Percentiles rank a stretch among this genome's conserved stretches.
Conservation (phyloP, 2,329 filamentous ascomycete genomes). For the Sclerotinia subarctica region DNA sequence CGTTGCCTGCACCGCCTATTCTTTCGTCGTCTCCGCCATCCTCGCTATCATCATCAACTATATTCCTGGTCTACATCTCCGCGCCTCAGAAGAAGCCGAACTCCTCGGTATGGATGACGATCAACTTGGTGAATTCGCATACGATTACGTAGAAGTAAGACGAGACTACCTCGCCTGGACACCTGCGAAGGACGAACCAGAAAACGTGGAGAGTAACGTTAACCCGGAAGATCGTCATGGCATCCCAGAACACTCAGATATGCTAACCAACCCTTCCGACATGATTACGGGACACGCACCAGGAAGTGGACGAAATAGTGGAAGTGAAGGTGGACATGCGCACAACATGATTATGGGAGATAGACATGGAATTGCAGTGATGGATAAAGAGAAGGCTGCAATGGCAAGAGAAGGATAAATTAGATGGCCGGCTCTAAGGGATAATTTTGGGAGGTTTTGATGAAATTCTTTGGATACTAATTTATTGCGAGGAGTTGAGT, state of each 20-base stretch:
- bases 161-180: constrained; percentile 88
- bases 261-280: constrained; percentile 51
- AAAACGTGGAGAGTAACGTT: constrained; percentile 51
- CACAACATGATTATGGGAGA: constrained; percentile 49
- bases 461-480: not conserved
- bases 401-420: not conserved
- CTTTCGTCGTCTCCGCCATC: constrained; percentile 70
- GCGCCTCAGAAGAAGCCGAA: constrained; percentile 77
- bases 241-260: constrained; percentile 65
- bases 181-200: constrained; percentile 64
- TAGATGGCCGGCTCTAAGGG: not conserved
- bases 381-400: constrained; percentile 41
- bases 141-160: constrained; percentile 86
- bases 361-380: constrained; percentile 49
- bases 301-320: not conserved
- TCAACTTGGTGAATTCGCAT: constrained; percentile 85
- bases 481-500: constrained; percentile 8
- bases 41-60: constrained; percentile 73
- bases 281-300: constrained; percentile 9
- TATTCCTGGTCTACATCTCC: constrained; percentile 74
- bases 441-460: not conserved
- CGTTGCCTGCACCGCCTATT: constrained; percentile 60
- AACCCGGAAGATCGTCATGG: constrained; percentile 66
- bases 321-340: constrained; percentile 33
- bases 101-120: constrained; percentile 87